These are phyloP conservation scores for Claviceps pazoutovae DNA, from an alignment of 2,329 filamentous ascomycete species.

Conservation along the genomic window DNA sequence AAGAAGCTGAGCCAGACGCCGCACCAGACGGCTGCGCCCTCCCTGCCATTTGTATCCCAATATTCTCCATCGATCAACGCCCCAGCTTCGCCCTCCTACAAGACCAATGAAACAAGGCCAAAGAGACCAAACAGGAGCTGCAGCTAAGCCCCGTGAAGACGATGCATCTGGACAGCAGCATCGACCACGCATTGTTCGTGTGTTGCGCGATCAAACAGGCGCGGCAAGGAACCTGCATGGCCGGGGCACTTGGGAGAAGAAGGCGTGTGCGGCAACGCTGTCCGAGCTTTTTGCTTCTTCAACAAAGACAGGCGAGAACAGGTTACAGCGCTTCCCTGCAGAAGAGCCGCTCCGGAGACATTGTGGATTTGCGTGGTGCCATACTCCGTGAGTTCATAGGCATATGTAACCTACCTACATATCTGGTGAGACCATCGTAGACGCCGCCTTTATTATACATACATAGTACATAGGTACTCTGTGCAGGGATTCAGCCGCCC, in stretches of 20 bases:
- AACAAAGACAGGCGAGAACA: background rate
- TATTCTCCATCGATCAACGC: background rate
- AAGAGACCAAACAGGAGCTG: too few species aligned
- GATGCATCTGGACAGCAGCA: too few species aligned
- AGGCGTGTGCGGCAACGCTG: background rate
- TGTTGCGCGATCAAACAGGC: background rate
- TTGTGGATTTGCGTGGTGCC: too few species aligned
- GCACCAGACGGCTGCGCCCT: background rate
- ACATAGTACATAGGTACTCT: background rate
- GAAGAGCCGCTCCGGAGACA: too few species aligned
- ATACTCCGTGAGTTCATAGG: too few species aligned
- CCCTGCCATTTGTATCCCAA: slow-evolving; percentile 1
- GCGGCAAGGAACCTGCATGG: background rate
- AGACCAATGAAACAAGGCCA: too few species aligned
- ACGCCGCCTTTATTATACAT: background rate
- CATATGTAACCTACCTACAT: too few species aligned
- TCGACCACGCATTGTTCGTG: background rate
- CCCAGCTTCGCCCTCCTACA: background rate
- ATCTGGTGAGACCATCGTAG: background rate
- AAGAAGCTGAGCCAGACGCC: slow-evolving; percentile 3
- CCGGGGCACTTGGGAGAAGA: background rate
- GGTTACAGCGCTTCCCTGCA: too few species aligned
- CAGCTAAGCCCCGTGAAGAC: too few species aligned
- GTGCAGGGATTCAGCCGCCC: background rate
- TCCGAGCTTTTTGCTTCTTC: background rate